phyloP scores from a whole-genome alignment of 805 yeast species.

The Yarrowia yakushimensis region DNA sequence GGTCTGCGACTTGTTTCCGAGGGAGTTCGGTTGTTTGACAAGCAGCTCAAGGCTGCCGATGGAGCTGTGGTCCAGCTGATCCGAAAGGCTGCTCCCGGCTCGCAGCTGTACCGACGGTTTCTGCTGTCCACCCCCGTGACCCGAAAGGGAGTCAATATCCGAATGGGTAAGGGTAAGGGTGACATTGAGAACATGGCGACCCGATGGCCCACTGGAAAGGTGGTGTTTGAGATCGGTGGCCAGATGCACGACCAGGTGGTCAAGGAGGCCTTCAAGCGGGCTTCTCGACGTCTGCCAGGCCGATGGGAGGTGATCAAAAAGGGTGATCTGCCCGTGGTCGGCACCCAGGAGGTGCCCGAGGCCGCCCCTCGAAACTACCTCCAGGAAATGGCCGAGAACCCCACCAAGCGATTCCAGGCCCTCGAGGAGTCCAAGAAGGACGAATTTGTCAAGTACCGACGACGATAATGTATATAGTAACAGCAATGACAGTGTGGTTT shows the following conservation, averaged over 20 bases:
- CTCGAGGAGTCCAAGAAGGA: conserved; percentile 48
- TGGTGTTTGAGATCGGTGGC: conserved; percentile 77
- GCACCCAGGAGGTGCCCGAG: conserved; percentile 53
- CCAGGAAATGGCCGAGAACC: conserved; percentile 52
- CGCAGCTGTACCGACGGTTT: conserved; percentile 73
- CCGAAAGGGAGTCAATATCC: conserved; percentile 94
- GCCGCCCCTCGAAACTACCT: conserved; percentile 51
- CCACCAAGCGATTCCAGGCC: conserved; percentile 63
- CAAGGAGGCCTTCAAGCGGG: conserved; percentile 81
- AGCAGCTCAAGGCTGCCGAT: conserved; percentile 88
- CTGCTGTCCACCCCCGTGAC: conserved; percentile 86
- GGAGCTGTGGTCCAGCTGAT: conserved; percentile 77
- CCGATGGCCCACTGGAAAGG: conserved; percentile 93
- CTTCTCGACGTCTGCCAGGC: conserved; percentile 90
- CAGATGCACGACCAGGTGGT: conserved; percentile 85
- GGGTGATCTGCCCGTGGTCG: conserved; percentile 65
- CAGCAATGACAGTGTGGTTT: neutral
- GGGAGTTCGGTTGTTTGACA: conserved; percentile 81
- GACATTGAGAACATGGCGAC: conserved; percentile 96
- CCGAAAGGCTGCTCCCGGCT: conserved; percentile 61
- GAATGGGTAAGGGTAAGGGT: conserved; percentile 99
- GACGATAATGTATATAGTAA: conserved; percentile 44
- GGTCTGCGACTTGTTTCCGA: conserved; percentile 87
- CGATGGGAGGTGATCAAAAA: conserved; percentile 75
- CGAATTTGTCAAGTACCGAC: conserved; percentile 58